Base-by-base conservation (phyloP, 768 basidiomycete species). In the Nidularia pulvinata region DNA sequence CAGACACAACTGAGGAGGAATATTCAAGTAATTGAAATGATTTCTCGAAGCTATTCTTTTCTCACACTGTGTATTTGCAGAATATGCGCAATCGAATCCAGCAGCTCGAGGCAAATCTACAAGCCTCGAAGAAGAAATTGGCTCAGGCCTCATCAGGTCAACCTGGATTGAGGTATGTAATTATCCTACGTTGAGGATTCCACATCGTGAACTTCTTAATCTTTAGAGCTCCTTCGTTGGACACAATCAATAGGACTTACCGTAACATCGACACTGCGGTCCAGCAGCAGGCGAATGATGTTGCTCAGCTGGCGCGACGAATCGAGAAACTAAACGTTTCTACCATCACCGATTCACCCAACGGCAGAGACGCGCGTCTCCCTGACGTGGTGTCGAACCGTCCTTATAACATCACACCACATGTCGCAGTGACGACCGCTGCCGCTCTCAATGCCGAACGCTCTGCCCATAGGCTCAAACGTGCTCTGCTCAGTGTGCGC, bases 371-470 rank as follows among this genome's bases (percentile, higher is more conserved):
- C 55, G 64, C 73, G 25, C 71, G 77, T 19, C 69, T 80, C 7
- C 73, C 70, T 0, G 69, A 76, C 48, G 68, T 69, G 5, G 72
- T 69, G n/a, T 55, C 68, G 33, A 62, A 63, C 33, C 75, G 72
- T 43, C 72, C 74, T 6, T 65, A 69, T 55, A 78, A 69, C 39
- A 71, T 86, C 1, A 85, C 83, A 1, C 85, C 86, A 0, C 77
- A 85, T 58, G 82, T 91, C 37, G 91, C 90, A 0, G 75, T 78
- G 6, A 86, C 85, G 4, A 91, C 91, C 0, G 89, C 91, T 0
- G 89, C 89, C 1, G 91, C 93, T 22, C 73, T 95, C 46, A 89
- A 91, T 55, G 86, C 90, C 0, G 93, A 94, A 67, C 77, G 88
- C 33, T 82, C 88, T 5, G 88, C 88, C 1, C 80, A 82, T 48